Base-by-base conservation (phyloP, 495 filamentous ascomycete genomes). In the Parathielavia appendiculata region DNA sequence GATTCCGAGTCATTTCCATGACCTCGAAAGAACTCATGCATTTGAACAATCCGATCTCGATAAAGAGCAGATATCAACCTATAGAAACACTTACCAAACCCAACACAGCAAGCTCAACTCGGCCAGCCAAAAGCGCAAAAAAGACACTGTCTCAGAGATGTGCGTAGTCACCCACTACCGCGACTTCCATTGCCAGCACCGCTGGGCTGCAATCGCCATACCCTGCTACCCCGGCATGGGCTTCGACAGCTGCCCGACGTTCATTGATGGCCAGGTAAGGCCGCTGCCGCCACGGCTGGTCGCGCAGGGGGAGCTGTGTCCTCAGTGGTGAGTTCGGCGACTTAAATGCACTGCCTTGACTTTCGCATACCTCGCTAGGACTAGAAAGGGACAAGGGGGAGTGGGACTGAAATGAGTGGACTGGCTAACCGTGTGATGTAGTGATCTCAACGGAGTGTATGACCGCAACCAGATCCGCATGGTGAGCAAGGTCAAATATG, bases 391-490 rank as follows among this genome's bases (percentile, higher is more conserved):
- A 9, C n/a, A 9, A 38, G 35, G 35, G 35, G 35, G 8, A 10
- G 35, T 11, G 35, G 35, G 13, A 38, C 10, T 14, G 39, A n/a
- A 19, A 34, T 38, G 35, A 11, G 35, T 38, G 35, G 39, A 14
- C n/a, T 26, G 26, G 23, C 43, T 35, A 38, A 11, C 35, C 1
- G 35, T 38, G 35, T 38, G 35, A 38, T 38, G 13, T 44, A 57
- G 60, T 22, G 63, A 71, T 14, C 51, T 66, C 35, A 41, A 46
- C 0, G 70, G 67, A 0, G 12, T 9, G 17, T 78, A 78, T 56
- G 75, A 79, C 39, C 54, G 55, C 6, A 71, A 77, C 60, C 43
- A 53, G 43, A 35, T 71, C 9, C 63, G 73, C 44, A 69, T 75
- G 67, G 61, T 78, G 13, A 36, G 57, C 35, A 46, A 60, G 38